phyloP scores from a whole-genome alignment of 768 basidiomycete genomes.

The Tylopilus balloui region DNA sequence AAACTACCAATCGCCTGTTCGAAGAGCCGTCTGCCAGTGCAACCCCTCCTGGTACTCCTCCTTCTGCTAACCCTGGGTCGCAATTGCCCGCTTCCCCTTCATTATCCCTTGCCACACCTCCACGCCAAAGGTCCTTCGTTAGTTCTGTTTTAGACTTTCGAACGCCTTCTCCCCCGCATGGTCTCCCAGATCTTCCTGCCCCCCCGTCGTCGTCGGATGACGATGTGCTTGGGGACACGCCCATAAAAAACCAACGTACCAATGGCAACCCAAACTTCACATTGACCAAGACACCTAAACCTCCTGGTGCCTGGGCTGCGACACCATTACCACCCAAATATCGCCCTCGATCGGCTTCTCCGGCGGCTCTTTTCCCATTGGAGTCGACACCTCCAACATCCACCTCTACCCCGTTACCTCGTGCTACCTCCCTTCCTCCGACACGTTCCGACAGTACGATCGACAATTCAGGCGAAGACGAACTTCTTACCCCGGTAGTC shows the following conservation, averaged over 20 bases:
- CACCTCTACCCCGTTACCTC: slow-evolving; percentile 26
- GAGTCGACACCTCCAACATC: slow-evolving; percentile 26
- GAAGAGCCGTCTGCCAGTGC: slow-evolving; percentile 10
- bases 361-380: slow-evolving; percentile 14
- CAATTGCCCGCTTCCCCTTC: slow-evolving; percentile 10
- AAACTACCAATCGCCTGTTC: not conserved
- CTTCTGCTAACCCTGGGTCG: not conserved
- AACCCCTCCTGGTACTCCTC: slow-evolving; percentile 28
- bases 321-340: slow-evolving; percentile 33
- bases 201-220: slow-evolving; percentile 56
- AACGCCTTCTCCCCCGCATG: slow-evolving; percentile 60
- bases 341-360: slow-evolving; percentile 14
- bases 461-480: slow-evolving; percentile 21
- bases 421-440: slow-evolving; percentile 10
- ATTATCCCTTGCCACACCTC: slow-evolving; percentile 43
- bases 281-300: slow-evolving; percentile 41
- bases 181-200: slow-evolving; percentile 61
- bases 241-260: slow-evolving; percentile 16
- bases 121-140: slow-evolving; percentile 38
- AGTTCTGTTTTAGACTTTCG: slow-evolving; percentile 46
- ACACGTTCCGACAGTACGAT: slow-evolving; percentile 15
- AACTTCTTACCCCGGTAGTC: slow-evolving; percentile 39
- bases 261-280: slow-evolving; percentile 27
- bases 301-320: slow-evolving; percentile 43
- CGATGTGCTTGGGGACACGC: slow-evolving; percentile 34